A percentile compares a stretch with the other conserved stretches of the same genome.
phyloP scores from a whole-genome alignment of 2,329 filamentous ascomycete species.

The Nakataea oryzae region DNA sequence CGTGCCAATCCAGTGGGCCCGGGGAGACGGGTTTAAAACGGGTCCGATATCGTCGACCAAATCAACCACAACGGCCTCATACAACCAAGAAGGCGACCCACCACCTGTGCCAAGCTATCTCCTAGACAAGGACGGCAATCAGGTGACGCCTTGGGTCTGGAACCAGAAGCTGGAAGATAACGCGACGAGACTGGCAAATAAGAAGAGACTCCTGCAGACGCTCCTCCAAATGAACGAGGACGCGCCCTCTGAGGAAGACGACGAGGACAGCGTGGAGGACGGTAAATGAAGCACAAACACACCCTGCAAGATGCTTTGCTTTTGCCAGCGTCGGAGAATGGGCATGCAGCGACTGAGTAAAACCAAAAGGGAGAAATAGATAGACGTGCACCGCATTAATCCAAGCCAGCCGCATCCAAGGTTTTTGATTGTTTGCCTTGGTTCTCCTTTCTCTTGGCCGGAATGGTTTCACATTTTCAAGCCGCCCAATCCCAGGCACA shows the following conservation, averaged over 20 bases:
- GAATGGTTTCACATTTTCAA: not conserved
- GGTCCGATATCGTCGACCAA: slow-evolving; percentile 3
- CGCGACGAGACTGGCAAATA: slow-evolving; percentile 21
- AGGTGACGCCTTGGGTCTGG: slow-evolving; percentile 48
- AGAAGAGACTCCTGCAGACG: not conserved
- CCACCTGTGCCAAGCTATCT: slow-evolving; percentile 33
- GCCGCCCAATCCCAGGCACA: not conserved
- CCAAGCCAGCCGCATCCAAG: no score
- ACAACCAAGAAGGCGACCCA: slow-evolving; percentile 9
- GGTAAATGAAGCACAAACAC: no score
- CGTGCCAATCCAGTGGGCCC: slow-evolving; percentile 41
- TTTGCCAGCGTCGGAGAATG: not conserved
- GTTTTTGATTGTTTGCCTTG: not conserved
- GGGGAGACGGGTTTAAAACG: slow-evolving; percentile 42
- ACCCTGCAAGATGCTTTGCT: no score
- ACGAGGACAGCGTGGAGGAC: not conserved
- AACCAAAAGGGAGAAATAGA: no score
- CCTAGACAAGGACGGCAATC: slow-evolving; percentile 37
- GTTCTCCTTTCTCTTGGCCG: no score
- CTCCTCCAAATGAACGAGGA: slow-evolving; percentile 6
- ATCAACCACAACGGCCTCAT: slow-evolving; percentile 8
- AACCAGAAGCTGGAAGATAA: slow-evolving; percentile 39
- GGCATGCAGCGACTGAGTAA: not conserved
- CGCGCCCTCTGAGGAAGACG: slow-evolving; percentile 4
- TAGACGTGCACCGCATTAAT: no score